Conservation (phyloP, 106 monocot genomes). For the Phalaenopsis aphrodite region DNA sequence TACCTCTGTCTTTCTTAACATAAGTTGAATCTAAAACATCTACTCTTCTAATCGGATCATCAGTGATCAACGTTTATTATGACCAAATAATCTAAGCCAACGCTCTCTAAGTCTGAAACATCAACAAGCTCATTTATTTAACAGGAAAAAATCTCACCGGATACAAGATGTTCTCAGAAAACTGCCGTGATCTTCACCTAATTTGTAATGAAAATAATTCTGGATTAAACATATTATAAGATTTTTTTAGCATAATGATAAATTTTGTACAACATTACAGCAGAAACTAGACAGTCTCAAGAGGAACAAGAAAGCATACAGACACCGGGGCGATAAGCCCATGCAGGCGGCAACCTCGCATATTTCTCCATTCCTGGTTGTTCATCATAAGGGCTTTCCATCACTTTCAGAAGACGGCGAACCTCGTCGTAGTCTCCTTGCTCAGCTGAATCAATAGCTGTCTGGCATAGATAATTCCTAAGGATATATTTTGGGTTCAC, state of each 20-base stretch:
- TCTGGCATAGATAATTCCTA: slow-evolving; percentile 90
- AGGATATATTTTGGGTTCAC: slow-evolving; percentile 91
- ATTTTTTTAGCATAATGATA: not conserved
- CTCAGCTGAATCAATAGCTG: slow-evolving; percentile 89
- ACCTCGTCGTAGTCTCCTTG: slow-evolving; percentile 84
- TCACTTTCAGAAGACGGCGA: slow-evolving; percentile 70
- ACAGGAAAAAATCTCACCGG: not conserved
- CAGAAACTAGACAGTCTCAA: slow-evolving; percentile 12
- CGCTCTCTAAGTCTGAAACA: no score
- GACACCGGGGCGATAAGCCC: slow-evolving; percentile 95
- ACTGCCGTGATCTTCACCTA: not conserved
- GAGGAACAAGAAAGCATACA: slow-evolving; percentile 99
- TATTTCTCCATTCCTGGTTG: slow-evolving; percentile 95
- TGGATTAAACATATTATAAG: not conserved
- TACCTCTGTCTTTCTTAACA: no score
- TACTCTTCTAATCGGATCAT: no score
- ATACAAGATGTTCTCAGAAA: not conserved
- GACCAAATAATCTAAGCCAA: no score
- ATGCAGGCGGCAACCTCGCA: slow-evolving; percentile 83
- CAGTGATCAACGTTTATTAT: no score
- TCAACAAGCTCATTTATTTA: not conserved
- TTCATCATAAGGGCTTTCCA: slow-evolving; percentile 81
- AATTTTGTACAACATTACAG: not conserved
- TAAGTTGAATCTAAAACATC: no score
- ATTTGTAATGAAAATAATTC: not conserved